Evolutionary conservation across 1,139 yeast genomes (phyloP).

Genomic region (Suhomyces kunorum): DNA sequence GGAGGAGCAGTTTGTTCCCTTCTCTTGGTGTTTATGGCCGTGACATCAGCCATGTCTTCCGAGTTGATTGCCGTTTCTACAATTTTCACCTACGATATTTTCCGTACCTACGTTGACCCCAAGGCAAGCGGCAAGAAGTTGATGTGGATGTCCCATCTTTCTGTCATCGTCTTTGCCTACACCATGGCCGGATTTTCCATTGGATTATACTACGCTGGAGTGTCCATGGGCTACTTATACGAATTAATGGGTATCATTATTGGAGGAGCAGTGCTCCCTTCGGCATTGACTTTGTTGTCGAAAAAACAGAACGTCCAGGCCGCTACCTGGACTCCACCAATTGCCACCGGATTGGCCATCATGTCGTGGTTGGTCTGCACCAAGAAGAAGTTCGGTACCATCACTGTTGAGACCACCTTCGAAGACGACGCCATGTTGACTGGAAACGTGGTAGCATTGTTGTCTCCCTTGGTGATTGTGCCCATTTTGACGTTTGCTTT

Average conservation of each 20-base stretch:
- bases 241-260: conserved; percentile 87
- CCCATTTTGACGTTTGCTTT: conserved; percentile 66
- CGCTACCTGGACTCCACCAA: conserved; percentile 59
- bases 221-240: conserved; percentile 82
- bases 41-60: conserved; percentile 80
- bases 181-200: conserved; percentile 80
- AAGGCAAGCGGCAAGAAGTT: conserved; percentile 71
- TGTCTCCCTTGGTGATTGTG: conserved; percentile 67
- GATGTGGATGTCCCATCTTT: conserved; percentile 63
- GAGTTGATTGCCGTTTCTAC: conserved; percentile 87
- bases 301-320: conserved; percentile 63
- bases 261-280: conserved; percentile 82
- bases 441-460: conserved; percentile 81
- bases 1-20: conserved; percentile 86
- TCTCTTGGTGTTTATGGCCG: conserved; percentile 79
- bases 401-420: conserved; percentile 67
- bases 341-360: conserved; percentile 62
- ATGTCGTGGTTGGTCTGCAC: conserved; percentile 68
- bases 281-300: conserved; percentile 71
- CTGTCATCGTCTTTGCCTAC: conserved; percentile 66
- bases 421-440: conserved; percentile 81
- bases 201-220: conserved; percentile 79
- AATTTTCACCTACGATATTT: conserved; percentile 80
- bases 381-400: conserved; percentile 50
- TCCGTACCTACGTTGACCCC: conserved; percentile 78